Conservation (phyloP, 2,329 filamentous ascomycete genomes). For the Metarhizium anisopliae region DNA sequence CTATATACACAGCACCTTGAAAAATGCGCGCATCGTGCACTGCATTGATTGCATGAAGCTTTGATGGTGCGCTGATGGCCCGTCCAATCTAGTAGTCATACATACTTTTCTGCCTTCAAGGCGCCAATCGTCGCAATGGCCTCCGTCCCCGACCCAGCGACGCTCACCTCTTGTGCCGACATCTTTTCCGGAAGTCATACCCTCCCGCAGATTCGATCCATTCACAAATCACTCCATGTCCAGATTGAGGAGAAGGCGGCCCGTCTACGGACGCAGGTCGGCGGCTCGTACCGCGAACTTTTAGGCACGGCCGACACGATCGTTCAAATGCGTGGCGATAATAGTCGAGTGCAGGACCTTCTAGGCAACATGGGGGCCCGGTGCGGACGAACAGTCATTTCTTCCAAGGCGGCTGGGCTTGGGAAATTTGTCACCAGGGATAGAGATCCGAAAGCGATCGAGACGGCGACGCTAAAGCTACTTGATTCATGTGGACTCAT, state of each 20-base stretch:
- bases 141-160: slow-evolving; percentile 34
- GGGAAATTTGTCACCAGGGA: slow-evolving; percentile 31
- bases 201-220: slow-evolving; percentile 53
- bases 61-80: neutral
- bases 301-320: slow-evolving; percentile 92
- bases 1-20: neutral
- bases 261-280: slow-evolving; percentile 55
- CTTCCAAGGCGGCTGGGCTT: slow-evolving; percentile 53
- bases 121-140: slow-evolving; percentile 23
- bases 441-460: slow-evolving; percentile 16
- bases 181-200: slow-evolving; percentile 48
- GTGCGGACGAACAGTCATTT: slow-evolving; percentile 66
- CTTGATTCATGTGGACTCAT: slow-evolving; percentile 43
- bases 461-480: slow-evolving; percentile 37
- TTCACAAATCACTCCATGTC: slow-evolving; percentile 50
- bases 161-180: slow-evolving; percentile 39
- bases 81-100: neutral
- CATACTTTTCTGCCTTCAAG: slow-evolving; percentile 1
- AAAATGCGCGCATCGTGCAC: neutral
- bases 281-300: slow-evolving; percentile 72
- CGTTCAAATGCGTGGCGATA: slow-evolving; percentile 75
- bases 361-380: slow-evolving; percentile 64
- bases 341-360: slow-evolving; percentile 62
- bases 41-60: neutral
- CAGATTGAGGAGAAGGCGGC: slow-evolving; percentile 54